Evolutionary conservation across 352 stramenopile genomes (phyloP).

Genomic region (Blastocystis sp.): DNA sequence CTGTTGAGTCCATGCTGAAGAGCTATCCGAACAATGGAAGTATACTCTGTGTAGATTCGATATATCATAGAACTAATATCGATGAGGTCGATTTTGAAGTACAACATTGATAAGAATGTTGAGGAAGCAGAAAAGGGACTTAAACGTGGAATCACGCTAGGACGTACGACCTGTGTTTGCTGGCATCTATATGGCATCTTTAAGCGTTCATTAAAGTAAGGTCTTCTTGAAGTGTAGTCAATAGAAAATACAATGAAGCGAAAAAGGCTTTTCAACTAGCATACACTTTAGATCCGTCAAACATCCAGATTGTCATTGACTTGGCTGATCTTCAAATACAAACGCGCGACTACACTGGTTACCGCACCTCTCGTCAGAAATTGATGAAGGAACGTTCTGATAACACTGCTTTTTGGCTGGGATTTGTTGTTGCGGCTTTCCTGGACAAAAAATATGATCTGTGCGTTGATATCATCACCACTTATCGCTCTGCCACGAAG

Average conservation of each 20-base stretch:
- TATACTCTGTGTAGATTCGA: neutral
- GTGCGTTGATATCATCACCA: conserved; percentile 44
- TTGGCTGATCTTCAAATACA: conserved; percentile 29
- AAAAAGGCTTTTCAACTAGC: conserved; percentile 48
- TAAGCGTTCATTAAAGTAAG: conserved; percentile 1
- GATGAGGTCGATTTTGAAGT: conserved; percentile 42
- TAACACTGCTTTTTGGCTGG: neutral
- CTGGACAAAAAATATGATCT: conserved; percentile 4
- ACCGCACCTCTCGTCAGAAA: neutral
- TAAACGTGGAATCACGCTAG: conserved; percentile 14
- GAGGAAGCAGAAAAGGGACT: conserved; percentile 28
- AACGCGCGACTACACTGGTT: neutral
- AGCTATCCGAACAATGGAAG: conserved; percentile 40
- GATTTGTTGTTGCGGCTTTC: neutral
- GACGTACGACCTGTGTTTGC: neutral
- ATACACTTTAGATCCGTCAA: conserved; percentile 4
- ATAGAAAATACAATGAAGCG: neutral
- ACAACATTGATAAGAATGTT: conserved; percentile 35
- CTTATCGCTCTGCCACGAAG: neutral
- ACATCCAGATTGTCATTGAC: conserved; percentile 47
- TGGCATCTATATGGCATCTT: conserved; percentile 46
- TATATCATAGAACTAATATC: conserved; percentile 4
- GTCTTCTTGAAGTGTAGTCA: neutral
- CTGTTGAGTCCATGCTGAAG: neutral
- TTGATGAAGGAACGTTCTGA: neutral